These are phyloP conservation scores for Ganoderma boninense DNA, from an alignment of 1,284 basidiomycete genomes.

Conservation along the genomic window DNA sequence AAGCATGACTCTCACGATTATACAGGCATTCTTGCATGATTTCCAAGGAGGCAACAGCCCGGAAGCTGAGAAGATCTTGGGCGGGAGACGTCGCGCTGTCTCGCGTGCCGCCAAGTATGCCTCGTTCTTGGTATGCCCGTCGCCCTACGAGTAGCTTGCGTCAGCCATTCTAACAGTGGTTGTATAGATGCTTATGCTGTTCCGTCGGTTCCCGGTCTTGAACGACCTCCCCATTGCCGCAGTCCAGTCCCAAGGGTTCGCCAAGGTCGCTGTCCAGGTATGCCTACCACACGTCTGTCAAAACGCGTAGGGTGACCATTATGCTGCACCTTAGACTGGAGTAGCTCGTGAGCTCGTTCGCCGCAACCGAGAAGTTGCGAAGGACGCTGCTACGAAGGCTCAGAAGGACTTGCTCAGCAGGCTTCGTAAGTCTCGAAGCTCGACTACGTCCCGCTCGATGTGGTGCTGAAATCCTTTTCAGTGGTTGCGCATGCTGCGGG, in stretches of 20 bases:
- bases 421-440: background rate
- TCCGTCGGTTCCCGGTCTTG: slow-evolving; percentile 40
- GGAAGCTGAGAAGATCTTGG: slow-evolving; percentile 34
- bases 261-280: slow-evolving; percentile 35
- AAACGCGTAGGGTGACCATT: background rate
- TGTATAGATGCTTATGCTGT: slow-evolving; percentile 31
- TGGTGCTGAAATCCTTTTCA: background rate
- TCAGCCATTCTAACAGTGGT: background rate
- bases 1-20: background rate
- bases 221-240: slow-evolving; percentile 35
- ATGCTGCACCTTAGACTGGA: slow-evolving; percentile 3
- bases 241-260: slow-evolving; percentile 37
- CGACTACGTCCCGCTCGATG: background rate
- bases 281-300: background rate
- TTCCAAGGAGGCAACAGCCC: slow-evolving; percentile 36
- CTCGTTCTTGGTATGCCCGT: background rate
- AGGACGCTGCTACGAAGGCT: slow-evolving; percentile 5
- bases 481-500: slow-evolving; percentile 11
- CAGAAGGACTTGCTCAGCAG: slow-evolving; percentile 14
- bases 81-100: slow-evolving; percentile 28
- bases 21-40: slow-evolving; percentile 34
- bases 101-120: background rate
- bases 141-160: background rate
- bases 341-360: slow-evolving; percentile 16
- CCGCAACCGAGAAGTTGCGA: slow-evolving; percentile 6